Conservation (phyloP, 495 filamentous ascomycete species). For the Talaromyces liani region DNA sequence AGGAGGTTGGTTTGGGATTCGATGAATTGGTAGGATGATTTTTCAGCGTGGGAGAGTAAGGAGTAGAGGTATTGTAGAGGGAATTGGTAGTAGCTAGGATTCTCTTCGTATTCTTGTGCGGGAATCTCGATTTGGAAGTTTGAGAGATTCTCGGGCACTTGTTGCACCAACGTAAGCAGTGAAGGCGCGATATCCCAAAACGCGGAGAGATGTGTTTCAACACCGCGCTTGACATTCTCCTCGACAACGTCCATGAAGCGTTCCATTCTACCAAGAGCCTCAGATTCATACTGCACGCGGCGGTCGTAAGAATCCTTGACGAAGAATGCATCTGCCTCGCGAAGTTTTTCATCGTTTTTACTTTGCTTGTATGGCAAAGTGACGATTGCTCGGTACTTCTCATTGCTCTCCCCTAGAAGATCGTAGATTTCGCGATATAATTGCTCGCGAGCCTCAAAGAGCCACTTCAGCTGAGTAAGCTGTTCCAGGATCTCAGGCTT, state of each 20-base stretch:
- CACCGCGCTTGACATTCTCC: constrained; percentile 74
- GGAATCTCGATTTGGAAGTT: constrained; percentile 65
- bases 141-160: constrained; percentile 55
- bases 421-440: constrained; percentile 80
- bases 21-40: constrained; percentile 91
- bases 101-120: constrained; percentile 70
- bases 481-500: constrained; percentile 91
- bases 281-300: constrained; percentile 53
- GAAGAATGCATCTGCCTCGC: constrained; percentile 75
- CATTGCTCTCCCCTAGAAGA: constrained; percentile 73
- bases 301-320: constrained; percentile 64
- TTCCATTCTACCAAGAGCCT: constrained; percentile 60
- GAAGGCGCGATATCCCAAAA: constrained; percentile 97
- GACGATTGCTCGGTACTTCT: constrained; percentile 75
- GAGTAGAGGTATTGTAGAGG: constrained; percentile 85
- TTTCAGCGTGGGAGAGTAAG: constrained; percentile 77
- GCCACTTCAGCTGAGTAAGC: constrained; percentile 91
- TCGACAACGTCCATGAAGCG: constrained; percentile 78
- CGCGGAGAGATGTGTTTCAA: constrained; percentile 81
- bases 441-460: constrained; percentile 86
- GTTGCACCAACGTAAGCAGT: constrained; percentile 66
- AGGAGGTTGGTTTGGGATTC: constrained; percentile 89
- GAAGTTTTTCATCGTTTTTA: constrained; percentile 63
- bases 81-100: constrained; percentile 61
- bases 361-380: constrained; percentile 70